A percentile compares a stretch with the other conserved stretches of the same genome.
phyloP scores from a whole-genome alignment of 257 asterid genomes.

The Lantana camara region DNA sequence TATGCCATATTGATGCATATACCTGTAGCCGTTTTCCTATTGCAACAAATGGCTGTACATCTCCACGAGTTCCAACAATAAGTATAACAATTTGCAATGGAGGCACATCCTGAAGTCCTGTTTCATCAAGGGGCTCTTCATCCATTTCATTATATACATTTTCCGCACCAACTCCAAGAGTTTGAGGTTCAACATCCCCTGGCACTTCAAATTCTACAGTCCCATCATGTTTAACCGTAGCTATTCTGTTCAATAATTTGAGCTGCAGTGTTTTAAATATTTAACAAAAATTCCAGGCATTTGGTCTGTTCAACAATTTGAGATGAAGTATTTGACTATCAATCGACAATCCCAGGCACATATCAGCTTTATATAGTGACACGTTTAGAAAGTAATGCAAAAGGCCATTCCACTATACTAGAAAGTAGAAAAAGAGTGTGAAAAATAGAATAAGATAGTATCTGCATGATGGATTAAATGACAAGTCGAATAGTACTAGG shows the following conservation, averaged over 20 bases:
- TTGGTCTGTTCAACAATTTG: slow-evolving; percentile 43
- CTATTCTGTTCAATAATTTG: slow-evolving; percentile 85
- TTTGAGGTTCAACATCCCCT: slow-evolving; percentile 59
- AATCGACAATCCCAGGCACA: slow-evolving; percentile 13
- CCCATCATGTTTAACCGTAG: slow-evolving; percentile 89
- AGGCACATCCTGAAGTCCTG: slow-evolving; percentile 69
- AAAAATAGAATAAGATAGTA: not conserved
- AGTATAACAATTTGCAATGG: slow-evolving; percentile 90
- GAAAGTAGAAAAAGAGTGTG: no score
- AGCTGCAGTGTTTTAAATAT: slow-evolving; percentile 79
- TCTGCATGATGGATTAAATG: slow-evolving; percentile 8
- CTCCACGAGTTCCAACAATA: slow-evolving; percentile 97
- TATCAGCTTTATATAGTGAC: not conserved
- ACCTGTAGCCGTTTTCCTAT: slow-evolving; percentile 90
- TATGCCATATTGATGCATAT: slow-evolving; percentile 24
- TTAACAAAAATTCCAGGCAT: slow-evolving; percentile 37
- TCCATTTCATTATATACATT: slow-evolving; percentile 46
- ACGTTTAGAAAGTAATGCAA: slow-evolving; percentile 2
- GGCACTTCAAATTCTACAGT: slow-evolving; percentile 95
- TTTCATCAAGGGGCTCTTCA: slow-evolving; percentile 66
- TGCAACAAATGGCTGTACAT: slow-evolving; percentile 96
- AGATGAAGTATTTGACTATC: slow-evolving; percentile 41
- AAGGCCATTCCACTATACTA: slow-evolving; percentile 13
- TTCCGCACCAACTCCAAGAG: slow-evolving; percentile 46
- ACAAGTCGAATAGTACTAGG: not conserved